These are phyloP conservation scores for Cryptosporidium ubiquitum DNA, from an alignment of 169 alveolate genomes.

Conservation along the genomic window DNA sequence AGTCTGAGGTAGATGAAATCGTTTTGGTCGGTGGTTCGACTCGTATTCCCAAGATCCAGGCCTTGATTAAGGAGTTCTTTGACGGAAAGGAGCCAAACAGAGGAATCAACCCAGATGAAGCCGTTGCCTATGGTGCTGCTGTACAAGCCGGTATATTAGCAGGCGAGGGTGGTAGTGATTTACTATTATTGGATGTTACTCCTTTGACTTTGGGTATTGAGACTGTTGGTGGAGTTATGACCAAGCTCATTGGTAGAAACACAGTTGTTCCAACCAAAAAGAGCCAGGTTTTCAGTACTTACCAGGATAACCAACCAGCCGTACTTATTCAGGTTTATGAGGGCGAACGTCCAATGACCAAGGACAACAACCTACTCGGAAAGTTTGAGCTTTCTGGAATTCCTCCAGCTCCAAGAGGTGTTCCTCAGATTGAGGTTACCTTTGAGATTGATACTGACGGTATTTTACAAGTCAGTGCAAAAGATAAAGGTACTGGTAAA, in stretches of 20 bases:
- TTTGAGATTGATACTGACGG: constrained; percentile 97
- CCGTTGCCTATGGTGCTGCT: constrained; percentile 97
- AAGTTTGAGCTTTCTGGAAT: constrained; percentile 95
- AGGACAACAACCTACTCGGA: constrained; percentile 96
- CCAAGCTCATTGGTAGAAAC: constrained; percentile 92
- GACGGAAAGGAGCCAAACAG: constrained; percentile 92
- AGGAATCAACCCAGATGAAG: constrained; percentile 95
- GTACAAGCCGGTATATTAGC: constrained; percentile 94
- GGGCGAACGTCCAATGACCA: constrained; percentile 97
- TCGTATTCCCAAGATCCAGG: constrained; percentile 93
- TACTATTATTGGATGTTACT: constrained; percentile 93
- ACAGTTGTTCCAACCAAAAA: constrained; percentile 96
- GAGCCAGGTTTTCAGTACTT: constrained; percentile 94
- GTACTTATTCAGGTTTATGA: constrained; percentile 94
- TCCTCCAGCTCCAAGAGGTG: constrained; percentile 96
- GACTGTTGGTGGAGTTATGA: constrained; percentile 97
- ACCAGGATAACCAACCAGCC: constrained; percentile 94
- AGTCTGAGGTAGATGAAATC: constrained; percentile 93
- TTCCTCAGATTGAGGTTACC: constrained; percentile 95
- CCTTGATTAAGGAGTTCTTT: constrained; percentile 92
- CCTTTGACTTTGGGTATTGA: constrained; percentile 96
- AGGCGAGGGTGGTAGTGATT: constrained; percentile 91
- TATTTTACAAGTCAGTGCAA: constrained; percentile 93
- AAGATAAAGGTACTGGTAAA: constrained; percentile 95
- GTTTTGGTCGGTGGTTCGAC: constrained; percentile 97